A percentile compares a stretch with the other conserved stretches of the same genome.
These are phyloP conservation scores for Toxoplasma gondii DNA, from an alignment of 169 alveolate species.

Conservation along the genomic window DNA sequence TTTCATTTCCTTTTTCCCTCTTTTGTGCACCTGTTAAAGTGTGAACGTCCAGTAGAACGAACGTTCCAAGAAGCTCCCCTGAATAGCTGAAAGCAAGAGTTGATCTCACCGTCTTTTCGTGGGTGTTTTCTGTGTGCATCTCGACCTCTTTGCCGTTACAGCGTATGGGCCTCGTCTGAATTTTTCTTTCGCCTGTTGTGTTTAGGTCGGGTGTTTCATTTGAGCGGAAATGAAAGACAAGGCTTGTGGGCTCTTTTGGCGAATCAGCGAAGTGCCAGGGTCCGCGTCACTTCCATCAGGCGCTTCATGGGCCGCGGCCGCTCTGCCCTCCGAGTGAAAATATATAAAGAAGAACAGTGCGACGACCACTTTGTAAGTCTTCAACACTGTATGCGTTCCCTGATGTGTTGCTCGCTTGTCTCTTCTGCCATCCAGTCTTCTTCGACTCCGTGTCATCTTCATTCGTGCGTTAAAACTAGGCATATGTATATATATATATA, in stretches of 20 bases:
- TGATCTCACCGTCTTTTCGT: background rate
- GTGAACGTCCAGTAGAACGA: too few species aligned
- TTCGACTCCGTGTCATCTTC: background rate
- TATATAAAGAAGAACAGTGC: background rate
- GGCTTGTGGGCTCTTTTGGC: slow-evolving; percentile 22
- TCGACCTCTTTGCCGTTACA: background rate
- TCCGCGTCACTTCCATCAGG: slow-evolving; percentile 9
- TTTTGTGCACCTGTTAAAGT: too few species aligned
- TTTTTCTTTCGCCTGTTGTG: background rate
- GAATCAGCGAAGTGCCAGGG: slow-evolving; percentile 3
- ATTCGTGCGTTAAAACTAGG: too few species aligned
- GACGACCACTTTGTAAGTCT: slow-evolving; percentile 4
- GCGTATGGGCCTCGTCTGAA: background rate
- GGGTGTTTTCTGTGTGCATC: background rate
- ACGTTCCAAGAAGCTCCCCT: background rate
- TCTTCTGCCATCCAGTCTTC: background rate
- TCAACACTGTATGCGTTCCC: background rate
- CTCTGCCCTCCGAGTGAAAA: background rate
- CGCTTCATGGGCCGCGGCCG: slow-evolving; percentile 32
- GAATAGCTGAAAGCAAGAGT: background rate
- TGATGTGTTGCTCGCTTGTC: background rate
- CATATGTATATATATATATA: background rate
- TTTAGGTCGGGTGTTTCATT: slow-evolving; percentile 44
- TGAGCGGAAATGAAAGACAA: slow-evolving; percentile 35
- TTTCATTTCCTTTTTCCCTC: too few species aligned